These are phyloP conservation scores for Exophiala sp. DNA, from an alignment of 2,329 filamentous ascomycete species.

Conservation along the genomic window DNA sequence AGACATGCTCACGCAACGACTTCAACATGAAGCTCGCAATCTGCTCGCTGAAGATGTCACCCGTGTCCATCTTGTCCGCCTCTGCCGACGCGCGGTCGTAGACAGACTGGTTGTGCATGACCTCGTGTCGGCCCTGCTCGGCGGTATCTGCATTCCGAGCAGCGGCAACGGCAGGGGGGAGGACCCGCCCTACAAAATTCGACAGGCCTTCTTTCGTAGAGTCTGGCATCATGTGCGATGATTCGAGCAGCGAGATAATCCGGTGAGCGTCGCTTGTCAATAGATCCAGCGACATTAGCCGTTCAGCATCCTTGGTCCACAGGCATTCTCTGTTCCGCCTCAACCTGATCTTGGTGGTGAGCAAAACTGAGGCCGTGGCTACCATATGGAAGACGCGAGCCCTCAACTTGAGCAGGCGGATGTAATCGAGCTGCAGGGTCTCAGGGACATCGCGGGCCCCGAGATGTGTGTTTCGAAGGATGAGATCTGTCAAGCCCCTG, in stretches of 20 bases:
- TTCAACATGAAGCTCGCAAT: slow-evolving; percentile 57
- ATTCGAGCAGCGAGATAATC: slow-evolving; percentile 44
- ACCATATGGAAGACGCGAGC: slow-evolving; percentile 52
- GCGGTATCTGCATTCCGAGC: slow-evolving; percentile 27
- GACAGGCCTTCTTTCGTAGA: slow-evolving; percentile 42
- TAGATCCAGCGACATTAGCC: slow-evolving; percentile 49
- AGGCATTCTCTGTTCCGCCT: slow-evolving; percentile 59
- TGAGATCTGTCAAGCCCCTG: slow-evolving; percentile 54
- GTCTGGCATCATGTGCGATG: slow-evolving; percentile 45
- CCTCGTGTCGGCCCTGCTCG: slow-evolving; percentile 34
- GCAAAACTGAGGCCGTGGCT: slow-evolving; percentile 55
- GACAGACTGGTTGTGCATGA: slow-evolving; percentile 14
- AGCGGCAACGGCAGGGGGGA: slow-evolving; percentile 48
- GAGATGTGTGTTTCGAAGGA: slow-evolving; percentile 47
- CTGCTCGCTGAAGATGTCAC: slow-evolving; percentile 51
- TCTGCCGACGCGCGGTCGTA: slow-evolving; percentile 44
- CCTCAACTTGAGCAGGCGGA: slow-evolving; percentile 50
- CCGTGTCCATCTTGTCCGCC: slow-evolving; percentile 16
- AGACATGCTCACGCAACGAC: slow-evolving; percentile 51
- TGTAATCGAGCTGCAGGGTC: slow-evolving; percentile 53
- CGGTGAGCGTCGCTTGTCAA: slow-evolving; percentile 35
- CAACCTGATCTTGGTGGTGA: slow-evolving; percentile 61
- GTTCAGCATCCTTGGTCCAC: slow-evolving; percentile 57
- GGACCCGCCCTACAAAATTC: slow-evolving; percentile 47
- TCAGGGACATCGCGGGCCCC: slow-evolving; percentile 52